A percentile compares a stretch with the other conserved stretches of the same genome.
Conservation (phyloP, 768 basidiomycete genomes). For the Podaxis rugospora region DNA sequence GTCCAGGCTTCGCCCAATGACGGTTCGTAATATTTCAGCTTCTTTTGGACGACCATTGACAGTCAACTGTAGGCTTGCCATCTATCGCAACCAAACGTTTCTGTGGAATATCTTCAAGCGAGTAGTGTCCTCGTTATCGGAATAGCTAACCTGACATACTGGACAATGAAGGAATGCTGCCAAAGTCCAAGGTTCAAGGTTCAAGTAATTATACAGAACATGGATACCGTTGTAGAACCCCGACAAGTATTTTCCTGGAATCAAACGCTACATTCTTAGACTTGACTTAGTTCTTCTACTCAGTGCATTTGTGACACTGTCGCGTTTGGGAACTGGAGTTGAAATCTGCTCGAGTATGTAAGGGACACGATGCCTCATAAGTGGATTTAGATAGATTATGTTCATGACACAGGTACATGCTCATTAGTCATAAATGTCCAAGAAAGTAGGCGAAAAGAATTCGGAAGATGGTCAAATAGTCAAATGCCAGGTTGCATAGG, state of each 20-base stretch:
- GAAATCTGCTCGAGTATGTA: not conserved
- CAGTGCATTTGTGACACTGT: too few species aligned
- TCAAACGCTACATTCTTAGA: too few species aligned
- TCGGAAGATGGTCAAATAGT: not conserved
- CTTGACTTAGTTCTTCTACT: too few species aligned
- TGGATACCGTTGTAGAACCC: not conserved
- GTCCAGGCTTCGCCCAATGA: constrained; percentile 51
- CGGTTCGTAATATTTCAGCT: constrained; percentile 26
- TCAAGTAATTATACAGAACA: constrained; percentile 14
- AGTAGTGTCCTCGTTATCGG: constrained; percentile 9
- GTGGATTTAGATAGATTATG: too few species aligned
- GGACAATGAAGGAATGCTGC: constrained; percentile 25
- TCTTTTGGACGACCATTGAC: not conserved
- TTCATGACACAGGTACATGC: too few species aligned
- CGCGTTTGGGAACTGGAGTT: not conserved
- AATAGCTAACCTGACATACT: constrained; percentile 1
- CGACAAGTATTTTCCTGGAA: not conserved
- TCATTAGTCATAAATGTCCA: not conserved
- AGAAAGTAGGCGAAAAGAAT: not conserved
- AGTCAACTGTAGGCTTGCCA: constrained; percentile 31
- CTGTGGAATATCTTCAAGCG: constrained; percentile 52
- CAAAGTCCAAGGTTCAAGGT: constrained; percentile 28
- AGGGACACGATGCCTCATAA: too few species aligned
- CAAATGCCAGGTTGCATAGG: not conserved
- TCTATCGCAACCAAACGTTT: constrained; percentile 48